phyloP scores from a whole-genome alignment of 176 grass and related monocot genomes.

The Luzula sylvatica region DNA sequence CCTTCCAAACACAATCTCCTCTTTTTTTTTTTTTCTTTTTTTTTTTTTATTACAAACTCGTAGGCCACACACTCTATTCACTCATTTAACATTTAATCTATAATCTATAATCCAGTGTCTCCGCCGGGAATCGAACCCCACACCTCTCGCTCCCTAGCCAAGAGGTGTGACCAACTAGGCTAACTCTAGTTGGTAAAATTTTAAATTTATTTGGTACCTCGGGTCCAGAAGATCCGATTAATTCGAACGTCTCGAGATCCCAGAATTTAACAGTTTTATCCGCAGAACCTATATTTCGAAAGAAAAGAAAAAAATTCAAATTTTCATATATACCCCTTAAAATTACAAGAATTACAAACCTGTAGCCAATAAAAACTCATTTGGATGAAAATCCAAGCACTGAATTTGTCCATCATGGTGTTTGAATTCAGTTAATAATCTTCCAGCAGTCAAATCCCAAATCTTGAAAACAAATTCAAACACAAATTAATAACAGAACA shows the following conservation, averaged over 20 bases:
- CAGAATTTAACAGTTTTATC: conserved; percentile 92
- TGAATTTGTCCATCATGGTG: conserved; percentile 75
- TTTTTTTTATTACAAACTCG: too few relatives aligned
- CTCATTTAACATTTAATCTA: too few relatives aligned
- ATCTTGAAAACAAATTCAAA: conserved; percentile 38
- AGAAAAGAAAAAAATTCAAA: conserved; percentile 21
- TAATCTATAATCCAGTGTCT: too few relatives aligned
- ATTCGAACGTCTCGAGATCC: conserved; percentile 95
- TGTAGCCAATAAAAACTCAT: conserved; percentile 82
- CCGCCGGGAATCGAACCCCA: too few relatives aligned
- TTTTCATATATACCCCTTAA: neutral
- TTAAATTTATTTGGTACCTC: conserved; percentile 45
- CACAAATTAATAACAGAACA: neutral
- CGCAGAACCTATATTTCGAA: conserved; percentile 54
- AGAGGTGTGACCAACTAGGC: too few relatives aligned
- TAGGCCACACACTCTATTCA: too few relatives aligned
- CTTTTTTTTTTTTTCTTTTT: too few relatives aligned
- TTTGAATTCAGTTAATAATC: conserved; percentile 72
- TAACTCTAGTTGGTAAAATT: too few relatives aligned
- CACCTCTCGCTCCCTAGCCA: too few relatives aligned
- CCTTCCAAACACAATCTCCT: too few relatives aligned
- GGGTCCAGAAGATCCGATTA: conserved; percentile 74
- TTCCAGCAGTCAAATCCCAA: conserved; percentile 94
- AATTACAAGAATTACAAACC: conserved; percentile 29
- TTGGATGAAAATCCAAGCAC: conserved; percentile 84